These are phyloP conservation scores for Mortierella sp. DNA, from an alignment of 371 early-diverging fungal genomes.

Conservation along the genomic window DNA sequence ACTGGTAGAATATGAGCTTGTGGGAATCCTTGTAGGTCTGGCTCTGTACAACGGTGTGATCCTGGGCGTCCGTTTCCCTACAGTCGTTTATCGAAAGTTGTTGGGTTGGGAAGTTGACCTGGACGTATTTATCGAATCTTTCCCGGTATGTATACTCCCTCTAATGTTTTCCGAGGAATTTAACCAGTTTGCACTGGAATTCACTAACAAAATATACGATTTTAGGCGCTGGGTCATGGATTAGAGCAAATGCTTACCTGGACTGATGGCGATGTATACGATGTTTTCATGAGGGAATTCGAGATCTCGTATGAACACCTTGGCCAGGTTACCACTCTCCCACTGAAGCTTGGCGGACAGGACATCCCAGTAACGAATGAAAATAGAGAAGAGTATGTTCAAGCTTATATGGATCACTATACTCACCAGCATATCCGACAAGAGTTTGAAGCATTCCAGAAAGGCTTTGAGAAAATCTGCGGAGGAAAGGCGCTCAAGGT, in stretches of 20 bases:
- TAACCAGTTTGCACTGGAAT: background rate
- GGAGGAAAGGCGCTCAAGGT: conserved; percentile 80
- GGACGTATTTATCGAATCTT: conserved; percentile 65
- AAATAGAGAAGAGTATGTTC: conserved; percentile 80
- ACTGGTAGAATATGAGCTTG: conserved; percentile 84
- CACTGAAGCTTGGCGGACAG: conserved; percentile 79
- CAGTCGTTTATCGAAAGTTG: conserved; percentile 94
- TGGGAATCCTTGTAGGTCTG: conserved; percentile 90
- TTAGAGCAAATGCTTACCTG: conserved; percentile 74
- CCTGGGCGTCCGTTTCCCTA: conserved; percentile 90
- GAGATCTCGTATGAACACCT: conserved; percentile 82
- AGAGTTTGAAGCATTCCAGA: conserved; percentile 90
- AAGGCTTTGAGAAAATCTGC: conserved; percentile 91
- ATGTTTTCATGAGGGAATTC: conserved; percentile 86
- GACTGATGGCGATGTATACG: conserved; percentile 87
- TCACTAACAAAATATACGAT: background rate
- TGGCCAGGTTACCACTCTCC: conserved; percentile 76
- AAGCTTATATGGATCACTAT: conserved; percentile 66
- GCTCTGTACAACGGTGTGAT: conserved; percentile 94
- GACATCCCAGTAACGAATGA: conserved; percentile 79
- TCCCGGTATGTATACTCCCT: conserved; percentile 62
- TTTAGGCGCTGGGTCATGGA: conserved; percentile 81
- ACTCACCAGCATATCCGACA: conserved; percentile 77
- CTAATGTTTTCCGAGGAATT: no score
- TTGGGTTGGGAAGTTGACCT: conserved; percentile 62